A percentile compares a stretch with the other conserved stretches of the same genome.
These are phyloP conservation scores for Sclerotinia subarctica DNA, from an alignment of 2,329 filamentous ascomycete species.

Conservation along the genomic window DNA sequence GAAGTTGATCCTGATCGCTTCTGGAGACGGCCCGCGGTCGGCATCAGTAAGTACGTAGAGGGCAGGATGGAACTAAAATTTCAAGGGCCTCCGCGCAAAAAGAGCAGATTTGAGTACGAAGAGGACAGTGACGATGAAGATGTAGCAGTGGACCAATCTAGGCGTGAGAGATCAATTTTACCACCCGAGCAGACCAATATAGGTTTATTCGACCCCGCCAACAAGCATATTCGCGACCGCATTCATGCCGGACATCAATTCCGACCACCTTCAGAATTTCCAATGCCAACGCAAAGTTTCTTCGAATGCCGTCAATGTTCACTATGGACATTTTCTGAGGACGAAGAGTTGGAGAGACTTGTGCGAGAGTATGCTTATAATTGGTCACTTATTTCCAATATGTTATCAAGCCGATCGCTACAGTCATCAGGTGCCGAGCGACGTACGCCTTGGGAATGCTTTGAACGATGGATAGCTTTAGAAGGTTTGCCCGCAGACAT, in stretches of 20 bases:
- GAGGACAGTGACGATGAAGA: conserved; percentile 68
- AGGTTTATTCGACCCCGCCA: conserved; percentile 84
- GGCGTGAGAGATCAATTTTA: conserved; percentile 44
- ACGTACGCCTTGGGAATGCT: conserved; percentile 96
- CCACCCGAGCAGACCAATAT: conserved; percentile 71
- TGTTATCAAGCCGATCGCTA: conserved; percentile 68
- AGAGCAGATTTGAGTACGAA: conserved; percentile 77
- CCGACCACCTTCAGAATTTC: conserved; percentile 83
- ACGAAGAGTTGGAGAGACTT: conserved; percentile 79
- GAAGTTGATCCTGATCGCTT: conserved; percentile 64
- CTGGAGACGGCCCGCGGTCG: conserved; percentile 75
- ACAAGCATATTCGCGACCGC: conserved; percentile 84
- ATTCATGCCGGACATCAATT: conserved; percentile 91
- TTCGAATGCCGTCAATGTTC: conserved; percentile 85
- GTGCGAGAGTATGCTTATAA: conserved; percentile 96
- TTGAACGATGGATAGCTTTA: conserved; percentile 90
- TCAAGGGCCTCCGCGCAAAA: conserved; percentile 66
- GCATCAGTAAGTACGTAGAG: conserved; percentile 82
- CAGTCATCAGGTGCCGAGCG: conserved; percentile 86
- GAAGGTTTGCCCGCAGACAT: conserved; percentile 91
- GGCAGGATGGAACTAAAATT: conserved; percentile 71
- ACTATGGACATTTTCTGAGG: conserved; percentile 87
- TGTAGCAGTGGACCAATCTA: conserved; percentile 35
- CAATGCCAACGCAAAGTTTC: conserved; percentile 86
- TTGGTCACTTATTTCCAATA: conserved; percentile 88